Evolutionary conservation across 441 rosid genomes (phyloP).

Genomic region (Francoa sonchifolia): DNA sequence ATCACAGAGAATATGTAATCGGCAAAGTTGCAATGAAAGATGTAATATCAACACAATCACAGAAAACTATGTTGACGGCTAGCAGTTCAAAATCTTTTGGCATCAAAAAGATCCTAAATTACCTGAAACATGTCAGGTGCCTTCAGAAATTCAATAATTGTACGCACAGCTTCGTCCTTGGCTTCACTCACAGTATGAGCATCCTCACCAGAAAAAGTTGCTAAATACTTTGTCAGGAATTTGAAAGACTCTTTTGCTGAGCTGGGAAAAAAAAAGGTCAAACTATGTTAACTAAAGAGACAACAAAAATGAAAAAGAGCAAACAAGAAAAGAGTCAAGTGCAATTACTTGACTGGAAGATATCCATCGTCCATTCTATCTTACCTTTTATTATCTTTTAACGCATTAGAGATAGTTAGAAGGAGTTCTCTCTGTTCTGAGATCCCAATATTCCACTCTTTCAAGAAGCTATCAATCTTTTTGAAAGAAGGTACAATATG

Average conservation of each 20-base stretch:
- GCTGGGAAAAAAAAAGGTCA: slow-evolving; percentile 30
- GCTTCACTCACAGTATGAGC: slow-evolving; percentile 49
- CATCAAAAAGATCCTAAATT: slow-evolving; percentile 6
- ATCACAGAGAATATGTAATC: too few species aligned
- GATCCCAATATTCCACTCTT: slow-evolving; percentile 83
- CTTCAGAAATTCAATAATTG: slow-evolving; percentile 75
- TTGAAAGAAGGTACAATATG: slow-evolving; percentile 59
- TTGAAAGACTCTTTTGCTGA: slow-evolving; percentile 58
- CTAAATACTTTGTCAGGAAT: slow-evolving; percentile 76
- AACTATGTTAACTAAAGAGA: neutral
- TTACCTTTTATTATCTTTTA: slow-evolving; percentile 76
- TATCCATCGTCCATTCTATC: too few species aligned
- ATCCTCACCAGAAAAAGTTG: slow-evolving; percentile 79
- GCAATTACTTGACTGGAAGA: too few species aligned
- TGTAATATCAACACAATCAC: too few species aligned
- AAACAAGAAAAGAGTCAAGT: too few species aligned
- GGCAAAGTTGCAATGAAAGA: too few species aligned
- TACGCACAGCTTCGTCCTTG: slow-evolving; percentile 77
- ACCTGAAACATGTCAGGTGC: slow-evolving; percentile 90
- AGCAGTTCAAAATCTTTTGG: slow-evolving; percentile 1
- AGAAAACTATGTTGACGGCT: too few species aligned
- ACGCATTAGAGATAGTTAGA: slow-evolving; percentile 56
- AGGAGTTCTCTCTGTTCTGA: slow-evolving; percentile 78
- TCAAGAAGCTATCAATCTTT: slow-evolving; percentile 71
- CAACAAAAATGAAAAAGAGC: neutral